These are phyloP conservation scores for Cynanchum wilfordii DNA, from an alignment of 257 asterid species.

Conservation along the genomic window DNA sequence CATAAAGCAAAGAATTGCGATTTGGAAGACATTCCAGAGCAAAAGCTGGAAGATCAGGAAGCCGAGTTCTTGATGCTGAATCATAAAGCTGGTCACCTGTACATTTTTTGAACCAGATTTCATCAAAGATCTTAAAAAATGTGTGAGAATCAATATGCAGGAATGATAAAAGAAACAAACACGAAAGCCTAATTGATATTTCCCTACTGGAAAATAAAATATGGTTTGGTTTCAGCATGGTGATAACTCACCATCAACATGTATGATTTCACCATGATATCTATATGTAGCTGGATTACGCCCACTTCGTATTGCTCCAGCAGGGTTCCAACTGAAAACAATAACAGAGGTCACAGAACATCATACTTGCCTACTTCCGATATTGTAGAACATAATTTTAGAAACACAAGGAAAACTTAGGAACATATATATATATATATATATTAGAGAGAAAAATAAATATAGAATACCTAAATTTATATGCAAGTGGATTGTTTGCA, in stretches of 20 bases:
- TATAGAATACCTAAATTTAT: slow-evolving; percentile 69
- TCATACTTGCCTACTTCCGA: not conserved
- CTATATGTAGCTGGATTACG: slow-evolving; percentile 75
- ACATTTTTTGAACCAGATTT: slow-evolving; percentile 12
- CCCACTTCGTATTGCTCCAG: slow-evolving; percentile 87
- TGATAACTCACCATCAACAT: slow-evolving; percentile 67
- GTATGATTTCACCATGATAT: slow-evolving; percentile 55
- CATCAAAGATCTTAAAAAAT: slow-evolving; percentile 1
- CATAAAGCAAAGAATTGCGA: slow-evolving; percentile 78
- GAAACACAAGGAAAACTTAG: not conserved
- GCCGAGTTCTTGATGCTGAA: slow-evolving; percentile 70
- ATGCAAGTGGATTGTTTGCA: slow-evolving; percentile 91
- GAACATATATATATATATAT: not conserved
- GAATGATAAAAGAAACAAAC: not conserved
- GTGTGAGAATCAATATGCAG: not conserved
- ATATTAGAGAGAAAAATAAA: not conserved
- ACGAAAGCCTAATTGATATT: not conserved
- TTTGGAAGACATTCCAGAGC: slow-evolving; percentile 97
- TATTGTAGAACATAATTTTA: not conserved
- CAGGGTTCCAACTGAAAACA: slow-evolving; percentile 88
- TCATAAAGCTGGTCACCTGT: slow-evolving; percentile 83
- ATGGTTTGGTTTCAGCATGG: slow-evolving; percentile 8
- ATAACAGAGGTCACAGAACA: not conserved
- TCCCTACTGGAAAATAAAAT: slow-evolving; percentile 8
- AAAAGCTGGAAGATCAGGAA: slow-evolving; percentile 81